Evolutionary conservation across 2,329 filamentous ascomycete genomes (phyloP).

Genomic region (Fusarium austroafricanum): DNA sequence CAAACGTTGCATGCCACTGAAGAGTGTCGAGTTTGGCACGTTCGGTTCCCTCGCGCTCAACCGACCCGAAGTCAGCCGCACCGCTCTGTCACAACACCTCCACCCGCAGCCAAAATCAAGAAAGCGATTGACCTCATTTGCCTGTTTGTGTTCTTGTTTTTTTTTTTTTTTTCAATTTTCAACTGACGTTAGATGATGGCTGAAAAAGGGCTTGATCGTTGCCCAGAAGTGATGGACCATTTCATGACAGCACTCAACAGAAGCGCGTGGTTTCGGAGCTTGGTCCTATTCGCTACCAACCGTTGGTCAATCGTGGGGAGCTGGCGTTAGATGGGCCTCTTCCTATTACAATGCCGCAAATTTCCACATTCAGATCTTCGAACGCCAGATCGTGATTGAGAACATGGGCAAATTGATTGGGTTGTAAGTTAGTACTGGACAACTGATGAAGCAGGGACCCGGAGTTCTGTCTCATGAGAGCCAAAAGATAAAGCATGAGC

Average conservation of each 20-base stretch:
- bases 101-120: slow-evolving; percentile 37
- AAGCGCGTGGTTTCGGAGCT: slow-evolving; percentile 41
- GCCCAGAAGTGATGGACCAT: slow-evolving; percentile 6
- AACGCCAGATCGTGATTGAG: slow-evolving; percentile 14
- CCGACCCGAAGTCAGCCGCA: slow-evolving; percentile 25
- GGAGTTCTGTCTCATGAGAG: slow-evolving; percentile 29
- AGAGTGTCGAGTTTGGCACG: slow-evolving; percentile 29
- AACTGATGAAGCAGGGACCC: slow-evolving; percentile 19
- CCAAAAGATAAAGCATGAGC: slow-evolving; percentile 34
- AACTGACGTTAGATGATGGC: slow-evolving; percentile 36
- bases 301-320: slow-evolving; percentile 19
- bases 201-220: slow-evolving; percentile 27
- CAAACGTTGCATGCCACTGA: slow-evolving; percentile 31
- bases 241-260: slow-evolving; percentile 16
- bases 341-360: slow-evolving; percentile 27
- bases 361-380: slow-evolving; percentile 16
- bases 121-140: slow-evolving; percentile 40
- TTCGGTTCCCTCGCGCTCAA: slow-evolving; percentile 29
- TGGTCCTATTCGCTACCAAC: slow-evolving; percentile 40
- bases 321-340: slow-evolving; percentile 13
- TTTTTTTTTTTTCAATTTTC: not conserved
- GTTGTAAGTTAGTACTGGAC: slow-evolving; percentile 15
- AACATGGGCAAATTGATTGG: slow-evolving; percentile 36
- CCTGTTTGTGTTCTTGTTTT: slow-evolving; percentile 16
- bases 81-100: slow-evolving; percentile 22